Conservation (phyloP, 2,329 filamentous ascomycete genomes). For the Arthrobotrys entomopaga region DNA sequence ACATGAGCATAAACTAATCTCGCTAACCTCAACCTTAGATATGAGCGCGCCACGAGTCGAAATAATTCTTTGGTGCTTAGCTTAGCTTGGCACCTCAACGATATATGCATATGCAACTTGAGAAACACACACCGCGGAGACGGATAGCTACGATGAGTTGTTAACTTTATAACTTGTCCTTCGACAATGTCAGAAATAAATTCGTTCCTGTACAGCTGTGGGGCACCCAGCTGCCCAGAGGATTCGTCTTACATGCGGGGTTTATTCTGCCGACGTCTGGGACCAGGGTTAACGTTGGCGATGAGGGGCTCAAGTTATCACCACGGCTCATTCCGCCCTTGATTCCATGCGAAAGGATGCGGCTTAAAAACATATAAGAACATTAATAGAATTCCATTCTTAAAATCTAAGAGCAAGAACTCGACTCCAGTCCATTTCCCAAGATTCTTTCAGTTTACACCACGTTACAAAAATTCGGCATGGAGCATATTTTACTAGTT, state of each 20-base stretch:
- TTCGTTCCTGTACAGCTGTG: slow-evolving; percentile 5
- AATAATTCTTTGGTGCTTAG: no score
- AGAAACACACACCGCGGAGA: no score
- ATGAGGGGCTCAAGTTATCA: slow-evolving; percentile 34
- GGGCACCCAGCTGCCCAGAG: slow-evolving; percentile 2
- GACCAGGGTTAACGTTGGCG: not conserved
- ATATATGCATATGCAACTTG: no score
- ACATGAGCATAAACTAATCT: no score
- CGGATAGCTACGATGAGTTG: no score
- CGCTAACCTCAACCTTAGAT: no score
- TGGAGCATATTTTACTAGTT: slow-evolving; percentile 44
- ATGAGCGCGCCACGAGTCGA: no score
- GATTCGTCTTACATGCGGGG: slow-evolving; percentile 46
- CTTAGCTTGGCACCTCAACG: no score
- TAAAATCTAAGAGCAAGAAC: no score
- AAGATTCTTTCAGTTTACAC: no score
- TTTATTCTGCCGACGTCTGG: not conserved
- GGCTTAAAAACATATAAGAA: slow-evolving; percentile 46
- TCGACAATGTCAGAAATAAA: not conserved
- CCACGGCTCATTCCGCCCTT: not conserved
- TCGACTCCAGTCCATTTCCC: no score
- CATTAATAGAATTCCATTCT: not conserved
- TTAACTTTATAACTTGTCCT: no score
- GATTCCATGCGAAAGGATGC: slow-evolving; percentile 1
- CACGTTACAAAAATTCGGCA: slow-evolving; percentile 5